Base-by-base conservation (phyloP, 2,329 filamentous ascomycete species). In the Pseudogymnoascus sp. region DNA sequence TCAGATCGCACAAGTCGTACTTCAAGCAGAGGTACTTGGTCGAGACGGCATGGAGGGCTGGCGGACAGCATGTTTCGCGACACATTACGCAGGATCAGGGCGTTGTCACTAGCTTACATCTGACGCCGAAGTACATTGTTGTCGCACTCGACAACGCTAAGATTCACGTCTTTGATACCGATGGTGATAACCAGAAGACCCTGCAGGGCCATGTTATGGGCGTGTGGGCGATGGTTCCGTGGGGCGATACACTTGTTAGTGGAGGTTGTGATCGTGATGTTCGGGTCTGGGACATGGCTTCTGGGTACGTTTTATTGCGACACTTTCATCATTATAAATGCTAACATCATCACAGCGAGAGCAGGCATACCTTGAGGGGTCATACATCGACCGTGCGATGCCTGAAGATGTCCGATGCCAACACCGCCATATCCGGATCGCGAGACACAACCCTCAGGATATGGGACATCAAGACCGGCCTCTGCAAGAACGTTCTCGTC, bases 191-290 rank as follows among this genome's bases (percentile, higher is more conserved):
- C 67, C 87, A 96, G 70, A 91, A 92, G 73, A 96, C 91, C 2
- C 78, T 99, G 28, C 89, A 94, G 72, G 94, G 94, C 10, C 94
- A 99, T 77, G 90, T 97, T 50, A 99, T 99, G 94, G 94, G 94
- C 42, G 94, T 99, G 18, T 99, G 94, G 94, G 94, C 94, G 59
- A 97, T 99, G 93, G 92, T 99, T 23, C 94, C 94, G 5, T 97
- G 92, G 90, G 93, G 91, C 65, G 93, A 99, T 74, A 89, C 91
- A 62, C 82, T 99, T 65, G 94, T 99, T 65, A 97, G 92, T 70
- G 94, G 94, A 70, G 94, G 94, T 5, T 99, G 94, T 74, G 94
- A 99, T 77, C 85, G 94, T 65, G 94, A 99, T 73, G 94, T 99
- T 28, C 84, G 94, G 63, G 94, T 99, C 5, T 99, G 94, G 94